These are phyloP conservation scores for Chaetomidium leptoderma DNA, from an alignment of 495 filamentous ascomycete genomes.

Conservation along the genomic window DNA sequence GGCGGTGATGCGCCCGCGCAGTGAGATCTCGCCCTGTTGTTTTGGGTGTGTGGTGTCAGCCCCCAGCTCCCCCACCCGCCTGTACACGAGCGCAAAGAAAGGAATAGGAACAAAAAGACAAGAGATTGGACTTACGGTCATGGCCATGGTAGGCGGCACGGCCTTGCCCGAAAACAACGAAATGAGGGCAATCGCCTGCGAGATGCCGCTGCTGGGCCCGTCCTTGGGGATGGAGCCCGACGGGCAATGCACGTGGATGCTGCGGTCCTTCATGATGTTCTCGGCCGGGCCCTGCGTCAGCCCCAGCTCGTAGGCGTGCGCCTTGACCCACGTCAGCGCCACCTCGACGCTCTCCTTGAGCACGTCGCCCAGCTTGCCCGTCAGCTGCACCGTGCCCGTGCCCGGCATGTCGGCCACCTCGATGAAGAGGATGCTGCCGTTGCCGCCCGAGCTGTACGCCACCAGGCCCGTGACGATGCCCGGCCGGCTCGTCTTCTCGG, in stretches of 20 bases:
- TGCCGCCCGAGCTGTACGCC: conserved; percentile 88
- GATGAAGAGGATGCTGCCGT: conserved; percentile 96
- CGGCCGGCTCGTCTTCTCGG: conserved; percentile 79
- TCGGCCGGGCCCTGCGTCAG: conserved; percentile 74
- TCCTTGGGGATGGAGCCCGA: conserved; percentile 94
- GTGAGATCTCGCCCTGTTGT: conserved; percentile 73
- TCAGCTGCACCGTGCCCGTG: conserved; percentile 88
- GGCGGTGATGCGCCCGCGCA: conserved; percentile 79
- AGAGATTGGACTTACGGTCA: conserved; percentile 58
- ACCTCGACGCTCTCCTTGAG: conserved; percentile 97
- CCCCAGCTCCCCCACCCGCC: too few relatives aligned
- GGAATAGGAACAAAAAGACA: neutral
- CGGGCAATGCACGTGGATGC: conserved; percentile 94
- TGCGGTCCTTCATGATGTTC: conserved; percentile 94
- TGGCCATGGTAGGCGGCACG: conserved; percentile 88
- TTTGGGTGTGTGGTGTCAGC: conserved; percentile 29
- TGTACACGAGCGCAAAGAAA: too few relatives aligned
- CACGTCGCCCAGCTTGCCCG: conserved; percentile 95
- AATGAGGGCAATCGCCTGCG: conserved; percentile 89
- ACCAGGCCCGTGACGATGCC: conserved; percentile 97
- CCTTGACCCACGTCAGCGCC: conserved; percentile 91
- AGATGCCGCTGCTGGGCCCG: conserved; percentile 81
- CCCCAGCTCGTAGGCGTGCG: conserved; percentile 87
- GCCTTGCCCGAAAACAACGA: conserved; percentile 84
- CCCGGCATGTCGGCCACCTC: conserved; percentile 98